Conservation (phyloP, 1,284 basidiomycete genomes). For the Sphaerobolus stellatus region DNA sequence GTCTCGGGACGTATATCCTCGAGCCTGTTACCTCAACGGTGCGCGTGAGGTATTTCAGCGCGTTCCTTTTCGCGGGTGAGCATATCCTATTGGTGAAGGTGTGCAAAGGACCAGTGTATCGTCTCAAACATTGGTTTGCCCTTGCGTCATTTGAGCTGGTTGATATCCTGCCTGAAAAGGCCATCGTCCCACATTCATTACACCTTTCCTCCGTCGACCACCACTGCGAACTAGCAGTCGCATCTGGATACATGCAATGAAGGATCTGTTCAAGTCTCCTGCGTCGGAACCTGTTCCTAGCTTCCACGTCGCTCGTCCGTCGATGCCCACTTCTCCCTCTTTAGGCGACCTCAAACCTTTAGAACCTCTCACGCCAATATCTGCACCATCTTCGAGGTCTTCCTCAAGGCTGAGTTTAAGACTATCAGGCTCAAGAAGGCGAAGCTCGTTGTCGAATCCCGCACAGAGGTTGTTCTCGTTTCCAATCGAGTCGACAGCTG, state of each 20-base stretch:
- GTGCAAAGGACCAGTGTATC: constrained; percentile 75
- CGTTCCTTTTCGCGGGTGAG: constrained; percentile 82
- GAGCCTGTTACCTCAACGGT: constrained; percentile 45
- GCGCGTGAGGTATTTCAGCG: constrained; percentile 83
- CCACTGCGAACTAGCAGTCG: constrained; percentile 79
- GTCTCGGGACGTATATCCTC: constrained; percentile 72
- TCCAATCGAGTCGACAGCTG: no score
- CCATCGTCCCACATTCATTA: constrained; percentile 77
- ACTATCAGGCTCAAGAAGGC: constrained; percentile 12
- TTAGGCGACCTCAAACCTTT: constrained; percentile 59
- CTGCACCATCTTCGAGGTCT: constrained; percentile 15
- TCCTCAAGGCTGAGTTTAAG: constrained; percentile 19
- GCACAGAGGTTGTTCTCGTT: constrained; percentile 25
- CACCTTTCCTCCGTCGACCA: constrained; percentile 67
- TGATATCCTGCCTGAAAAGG: no score
- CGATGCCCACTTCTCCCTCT: constrained; percentile 50
- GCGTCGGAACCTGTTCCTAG: constrained; percentile 60
- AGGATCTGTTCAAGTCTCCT: constrained; percentile 39
- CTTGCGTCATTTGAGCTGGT: constrained; percentile 68
- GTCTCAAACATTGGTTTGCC: constrained; percentile 84
- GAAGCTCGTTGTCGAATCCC: constrained; percentile 10
- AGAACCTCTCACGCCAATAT: constrained; percentile 30
- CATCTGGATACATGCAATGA: constrained; percentile 77
- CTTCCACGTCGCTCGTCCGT: constrained; percentile 41
- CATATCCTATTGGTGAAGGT: constrained; percentile 88